Evolutionary conservation across 2,329 filamentous ascomycete species (phyloP).

Genomic region (Pseudocercospora vitis): DNA sequence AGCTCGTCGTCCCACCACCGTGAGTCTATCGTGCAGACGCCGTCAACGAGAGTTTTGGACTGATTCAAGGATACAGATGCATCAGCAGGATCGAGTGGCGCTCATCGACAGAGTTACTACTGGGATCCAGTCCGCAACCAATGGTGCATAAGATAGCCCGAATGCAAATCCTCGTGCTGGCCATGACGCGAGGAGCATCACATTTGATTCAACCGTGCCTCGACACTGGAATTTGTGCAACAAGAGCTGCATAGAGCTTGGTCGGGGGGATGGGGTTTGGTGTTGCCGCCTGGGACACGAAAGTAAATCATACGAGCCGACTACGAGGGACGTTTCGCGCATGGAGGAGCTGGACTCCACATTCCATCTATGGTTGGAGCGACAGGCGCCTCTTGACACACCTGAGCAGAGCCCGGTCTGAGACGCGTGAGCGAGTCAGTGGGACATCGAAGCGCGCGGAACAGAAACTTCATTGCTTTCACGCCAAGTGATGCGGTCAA

Average conservation of each 20-base stretch:
- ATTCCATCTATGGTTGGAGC: not conserved
- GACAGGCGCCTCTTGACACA: not conserved
- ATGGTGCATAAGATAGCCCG: constrained; percentile 24
- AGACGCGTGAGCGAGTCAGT: constrained; percentile 7
- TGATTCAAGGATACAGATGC: constrained; percentile 4
- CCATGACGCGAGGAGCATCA: not conserved
- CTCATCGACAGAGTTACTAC: constrained; percentile 30
- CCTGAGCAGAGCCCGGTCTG: constrained; percentile 1
- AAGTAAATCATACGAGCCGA: not conserved
- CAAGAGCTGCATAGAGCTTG: constrained; percentile 1
- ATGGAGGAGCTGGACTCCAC: constrained; percentile 4
- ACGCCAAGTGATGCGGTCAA: constrained; percentile 2
- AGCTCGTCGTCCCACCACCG: constrained; percentile 13
- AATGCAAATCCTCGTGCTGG: not conserved
- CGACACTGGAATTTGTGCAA: not conserved
- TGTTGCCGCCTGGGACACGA: constrained; percentile 1
- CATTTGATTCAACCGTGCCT: constrained; percentile 4
- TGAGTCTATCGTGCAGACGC: constrained; percentile 13
- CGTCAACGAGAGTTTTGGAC: not conserved
- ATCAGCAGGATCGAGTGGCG: constrained; percentile 8
- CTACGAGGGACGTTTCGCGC: not conserved
- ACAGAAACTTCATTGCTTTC: not conserved
- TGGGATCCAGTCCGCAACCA: constrained; percentile 37
- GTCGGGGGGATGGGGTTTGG: not conserved
- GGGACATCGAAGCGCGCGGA: not conserved